Base-by-base conservation (phyloP, 257 asterid genomes). In the Lycium barbarum region DNA sequence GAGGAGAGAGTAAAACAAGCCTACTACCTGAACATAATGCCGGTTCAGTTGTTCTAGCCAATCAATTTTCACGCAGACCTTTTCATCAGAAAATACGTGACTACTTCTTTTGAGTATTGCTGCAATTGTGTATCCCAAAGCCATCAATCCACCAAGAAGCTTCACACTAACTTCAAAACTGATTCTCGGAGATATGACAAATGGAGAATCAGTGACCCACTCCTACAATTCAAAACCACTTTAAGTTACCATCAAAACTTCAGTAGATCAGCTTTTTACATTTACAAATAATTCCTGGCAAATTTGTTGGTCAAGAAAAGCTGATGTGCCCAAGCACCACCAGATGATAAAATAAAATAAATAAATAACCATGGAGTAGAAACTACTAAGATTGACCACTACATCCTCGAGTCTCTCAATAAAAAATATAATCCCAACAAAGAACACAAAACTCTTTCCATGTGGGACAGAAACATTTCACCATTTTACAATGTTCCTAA, bases 141-240 rank as follows among this genome's bases (percentile, higher is more conserved):
- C 98, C 99, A 97, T 97, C 85, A 97, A 85, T 55, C 99, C 99
- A 84, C 99, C 98, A 82, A 97, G 98, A 87, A 97, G 99, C 84
- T 98, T 92, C 54, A 97, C 99, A 80, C 98, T 92, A 76, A 97
- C 99, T 93, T 97, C 99, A 89, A 97, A 97, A 35, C 98, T 95
- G 87, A 97, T 97, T 92, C 99, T 97, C 84, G 99, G 99, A 62
- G 99, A 95, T 92, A 97, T 97, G 79, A 97, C 97, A 87, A 97
- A 95, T 53, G 99, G 99, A 87, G 92, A 84, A 86, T 95, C 99
- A 0, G 95, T 93, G 79, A 97, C 98, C 98, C 99, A 97, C 90
- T 97, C 98, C 98, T 95, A 84, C 54, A 89, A 86, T 83, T 85
- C 70, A 89, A 35, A 88, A 87, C 66, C 84, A 88, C 22, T 61